Conservation (phyloP, 2,329 filamentous ascomycete species). For the Cordyceps farinosa region DNA sequence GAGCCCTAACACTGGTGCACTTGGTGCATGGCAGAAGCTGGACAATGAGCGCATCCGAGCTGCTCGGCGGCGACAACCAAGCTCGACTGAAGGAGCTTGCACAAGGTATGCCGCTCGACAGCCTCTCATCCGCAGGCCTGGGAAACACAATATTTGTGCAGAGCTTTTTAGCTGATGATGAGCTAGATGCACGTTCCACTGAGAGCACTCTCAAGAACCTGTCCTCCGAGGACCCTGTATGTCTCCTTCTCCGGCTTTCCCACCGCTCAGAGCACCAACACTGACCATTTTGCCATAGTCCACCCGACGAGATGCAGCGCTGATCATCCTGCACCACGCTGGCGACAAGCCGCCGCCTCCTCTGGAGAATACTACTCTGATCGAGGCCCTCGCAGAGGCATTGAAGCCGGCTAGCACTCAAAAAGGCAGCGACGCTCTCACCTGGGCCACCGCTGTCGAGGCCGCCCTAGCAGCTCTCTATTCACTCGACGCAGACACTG, state of each 20-base stretch:
- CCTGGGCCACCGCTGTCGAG: conserved; percentile 22
- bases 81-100: conserved; percentile 3
- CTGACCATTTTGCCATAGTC: background rate
- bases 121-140: no score
- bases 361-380: background rate
- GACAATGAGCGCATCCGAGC: conserved; percentile 2
- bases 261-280: background rate
- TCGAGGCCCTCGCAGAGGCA: background rate
- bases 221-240: background rate
- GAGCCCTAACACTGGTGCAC: background rate
- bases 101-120: background rate
- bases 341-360: background rate
- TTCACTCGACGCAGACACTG: conserved; percentile 22
- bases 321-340: background rate
- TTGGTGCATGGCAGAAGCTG: background rate
- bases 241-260: background rate
- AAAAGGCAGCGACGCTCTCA: conserved; percentile 8
- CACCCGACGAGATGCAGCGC: conserved; percentile 1
- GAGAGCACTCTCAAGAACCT: background rate
- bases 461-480: conserved; percentile 28
- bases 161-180: background rate
- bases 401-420: background rate
- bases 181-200: background rate
- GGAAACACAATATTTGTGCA: background rate
- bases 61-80: conserved; percentile 10